Base-by-base conservation (phyloP, 805 yeast genomes). In the Myxozyma melibiosi region DNA sequence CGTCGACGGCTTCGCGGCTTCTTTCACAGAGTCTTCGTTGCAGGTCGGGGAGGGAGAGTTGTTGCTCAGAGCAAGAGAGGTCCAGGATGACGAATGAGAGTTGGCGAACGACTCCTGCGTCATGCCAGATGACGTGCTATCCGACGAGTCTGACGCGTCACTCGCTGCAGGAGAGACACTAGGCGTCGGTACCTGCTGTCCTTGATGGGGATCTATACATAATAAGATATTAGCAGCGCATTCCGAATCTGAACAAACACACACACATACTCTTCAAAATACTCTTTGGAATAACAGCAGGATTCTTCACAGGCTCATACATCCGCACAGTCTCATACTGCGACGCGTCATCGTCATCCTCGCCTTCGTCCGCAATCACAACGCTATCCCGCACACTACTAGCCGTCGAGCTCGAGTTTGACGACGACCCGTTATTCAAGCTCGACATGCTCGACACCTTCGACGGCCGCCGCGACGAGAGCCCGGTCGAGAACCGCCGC, bases 181-280 rank as follows among this genome's bases (percentile, higher is more conserved):
- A 2, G 48, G 27, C 22, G 24, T 14, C 14, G 35, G 25, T 4
- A 41, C 41, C 18, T 41, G n/a, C n/a, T n/a, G 48, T 28, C 54
- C 54, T 13, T 22, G 39, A 13, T 49, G 28, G 22, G 53, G n/a
- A 20, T 49, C 53, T 49, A 41, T 18, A 30, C 13, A 5, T 6
- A n/a, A 30, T 16, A n/a, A 9, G 8, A 18, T 22, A 20, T 24
- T 24, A 20, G 11, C n/a, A 31, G 31, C 25, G 16, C 7, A 16
- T 35, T 16, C 3, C 2, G 5, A 16, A 22, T 4, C 43, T 6
- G 3, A 37, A 13, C 13, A 43, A 28, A 33, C 5, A 13, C 22
- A 35, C 9, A 24, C n/a, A 33, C 61, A 20, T 43, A 53, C 61
- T 57, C 51, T 52, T 57, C 20, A 57, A 42, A 37, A 57, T 57